Percentiles rank a stretch among this genome's conserved stretches.
Conservation (phyloP, 2,329 filamentous ascomycete genomes). For the Chrysoporthe deuterocubensis region DNA sequence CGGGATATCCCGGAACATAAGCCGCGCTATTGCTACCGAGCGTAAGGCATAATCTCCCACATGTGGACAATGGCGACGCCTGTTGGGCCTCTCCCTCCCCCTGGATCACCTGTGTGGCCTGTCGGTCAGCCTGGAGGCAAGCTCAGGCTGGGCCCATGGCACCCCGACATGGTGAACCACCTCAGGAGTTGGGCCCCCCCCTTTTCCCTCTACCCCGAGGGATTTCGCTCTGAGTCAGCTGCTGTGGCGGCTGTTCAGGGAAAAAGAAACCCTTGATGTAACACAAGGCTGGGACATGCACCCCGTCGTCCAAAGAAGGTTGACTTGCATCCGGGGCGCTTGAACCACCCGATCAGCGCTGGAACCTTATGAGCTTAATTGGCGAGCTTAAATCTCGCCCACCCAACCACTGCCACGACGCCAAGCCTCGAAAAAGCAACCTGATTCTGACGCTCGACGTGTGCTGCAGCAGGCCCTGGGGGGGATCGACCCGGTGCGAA, state of each 20-base stretch:
- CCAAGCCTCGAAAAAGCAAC: not conserved
- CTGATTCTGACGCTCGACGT: not conserved
- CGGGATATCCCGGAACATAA: no score
- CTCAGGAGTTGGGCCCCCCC: no score
- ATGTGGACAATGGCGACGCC: not conserved
- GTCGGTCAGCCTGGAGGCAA: not conserved
- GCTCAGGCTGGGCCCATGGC: not conserved
- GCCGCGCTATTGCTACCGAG: no score
- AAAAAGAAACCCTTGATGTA: not conserved
- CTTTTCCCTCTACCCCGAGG: no score
- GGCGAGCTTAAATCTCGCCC: slow-evolving; percentile 23
- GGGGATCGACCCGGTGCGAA: not conserved
- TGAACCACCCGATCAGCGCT: slow-evolving; percentile 21
- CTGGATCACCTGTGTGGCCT: not conserved
- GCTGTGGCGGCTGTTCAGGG: no score
- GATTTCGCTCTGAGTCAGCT: no score
- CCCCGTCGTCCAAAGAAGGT: slow-evolving; percentile 27
- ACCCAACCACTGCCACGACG: not conserved
- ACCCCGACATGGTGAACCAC: no score
- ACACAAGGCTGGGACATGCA: slow-evolving; percentile 22
- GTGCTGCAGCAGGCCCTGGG: not conserved
- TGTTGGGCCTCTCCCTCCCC: not conserved
- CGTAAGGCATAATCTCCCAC: no score
- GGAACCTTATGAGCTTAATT: slow-evolving; percentile 30
- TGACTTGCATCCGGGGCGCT: slow-evolving; percentile 25